A percentile compares a stretch with the other conserved stretches of the same genome.
Conservation (phyloP, 2,329 filamentous ascomycete genomes). For the Monosporascus sp. region DNA sequence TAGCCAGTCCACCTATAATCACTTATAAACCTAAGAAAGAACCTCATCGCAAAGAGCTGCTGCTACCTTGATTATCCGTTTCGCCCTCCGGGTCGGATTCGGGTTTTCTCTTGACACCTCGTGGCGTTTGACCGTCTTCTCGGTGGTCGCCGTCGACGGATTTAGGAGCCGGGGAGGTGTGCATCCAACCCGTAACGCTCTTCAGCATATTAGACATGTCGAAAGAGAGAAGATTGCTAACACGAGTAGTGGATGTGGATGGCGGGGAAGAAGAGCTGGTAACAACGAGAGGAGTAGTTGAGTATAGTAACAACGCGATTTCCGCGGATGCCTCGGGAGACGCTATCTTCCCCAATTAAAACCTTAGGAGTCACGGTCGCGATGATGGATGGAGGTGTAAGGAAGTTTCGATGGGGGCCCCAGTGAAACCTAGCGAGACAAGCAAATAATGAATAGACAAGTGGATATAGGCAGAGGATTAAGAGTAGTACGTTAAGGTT, state of each 20-base stretch:
- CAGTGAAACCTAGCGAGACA: too few relatives aligned
- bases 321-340: not conserved
- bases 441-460: too few relatives aligned
- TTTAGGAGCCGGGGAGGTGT: not conserved
- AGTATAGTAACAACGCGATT: not conserved
- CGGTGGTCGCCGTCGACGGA: not conserved
- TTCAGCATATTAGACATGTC: not conserved
- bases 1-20: conserved; percentile 2
- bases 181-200: not conserved
- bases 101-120: conserved; percentile 23
- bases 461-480: too few relatives aligned
- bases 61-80: conserved; percentile 17
- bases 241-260: not conserved
- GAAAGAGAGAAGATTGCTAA: not conserved
- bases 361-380: not conserved
- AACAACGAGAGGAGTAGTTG: not conserved
- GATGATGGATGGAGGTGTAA: not conserved
- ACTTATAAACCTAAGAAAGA: conserved; percentile 1
- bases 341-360: not conserved
- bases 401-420: too few relatives aligned
- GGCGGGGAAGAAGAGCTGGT: not conserved
- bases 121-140: not conserved
- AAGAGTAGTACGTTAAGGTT: too few relatives aligned
- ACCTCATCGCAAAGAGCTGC: not conserved
- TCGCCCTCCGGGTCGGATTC: conserved; percentile 22